phyloP scores from a whole-genome alignment of 1,139 yeast genomes.

The Eremothecium cymbalariae region DNA sequence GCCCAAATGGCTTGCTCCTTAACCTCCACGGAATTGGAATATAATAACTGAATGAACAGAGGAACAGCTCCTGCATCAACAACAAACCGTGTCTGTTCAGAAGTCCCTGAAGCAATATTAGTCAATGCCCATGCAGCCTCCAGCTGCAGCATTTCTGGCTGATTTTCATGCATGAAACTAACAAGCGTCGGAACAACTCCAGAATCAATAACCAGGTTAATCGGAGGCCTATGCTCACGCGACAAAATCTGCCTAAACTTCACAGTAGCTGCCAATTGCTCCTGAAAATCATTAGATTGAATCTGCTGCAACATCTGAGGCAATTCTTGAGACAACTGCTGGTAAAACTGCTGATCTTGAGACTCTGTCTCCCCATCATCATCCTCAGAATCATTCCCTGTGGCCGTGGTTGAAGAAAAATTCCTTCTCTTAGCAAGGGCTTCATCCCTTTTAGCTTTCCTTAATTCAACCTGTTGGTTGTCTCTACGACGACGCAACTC shows the following conservation, averaged over 20 bases:
- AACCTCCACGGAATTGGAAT: constrained; percentile 79
- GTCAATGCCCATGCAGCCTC: constrained; percentile 99
- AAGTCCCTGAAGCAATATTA: constrained; percentile 92
- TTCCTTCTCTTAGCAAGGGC: constrained; percentile 89
- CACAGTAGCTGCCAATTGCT: constrained; percentile 81
- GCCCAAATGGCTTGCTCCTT: constrained; percentile 99
- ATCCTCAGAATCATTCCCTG: constrained; percentile 32
- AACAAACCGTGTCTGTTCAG: constrained; percentile 83
- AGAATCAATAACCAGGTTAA: constrained; percentile 81
- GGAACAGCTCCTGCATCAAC: constrained; percentile 95
- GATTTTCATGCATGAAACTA: constrained; percentile 68
- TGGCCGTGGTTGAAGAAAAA: constrained; percentile 40
- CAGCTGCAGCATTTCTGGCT: constrained; percentile 81
- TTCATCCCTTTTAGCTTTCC: constrained; percentile 96
- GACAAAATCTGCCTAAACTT: constrained; percentile 89
- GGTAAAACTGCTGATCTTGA: constrained; percentile 35
- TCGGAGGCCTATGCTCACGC: constrained; percentile 96
- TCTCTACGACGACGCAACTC: constrained; percentile 97
- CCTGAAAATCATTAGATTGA: constrained; percentile 67
- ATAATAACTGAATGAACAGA: constrained; percentile 70
- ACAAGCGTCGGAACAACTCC: constrained; percentile 93
- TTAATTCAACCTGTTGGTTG: constrained; percentile 90
- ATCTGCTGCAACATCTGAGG: constrained; percentile 83
- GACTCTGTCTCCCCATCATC: constrained; percentile 38
- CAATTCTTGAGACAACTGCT: constrained; percentile 61